A percentile compares a stretch with the other conserved stretches of the same genome.
These are phyloP conservation scores for Tetracentron sinense DNA, from an alignment of 164 flowering plant genomes.

Conservation along the genomic window DNA sequence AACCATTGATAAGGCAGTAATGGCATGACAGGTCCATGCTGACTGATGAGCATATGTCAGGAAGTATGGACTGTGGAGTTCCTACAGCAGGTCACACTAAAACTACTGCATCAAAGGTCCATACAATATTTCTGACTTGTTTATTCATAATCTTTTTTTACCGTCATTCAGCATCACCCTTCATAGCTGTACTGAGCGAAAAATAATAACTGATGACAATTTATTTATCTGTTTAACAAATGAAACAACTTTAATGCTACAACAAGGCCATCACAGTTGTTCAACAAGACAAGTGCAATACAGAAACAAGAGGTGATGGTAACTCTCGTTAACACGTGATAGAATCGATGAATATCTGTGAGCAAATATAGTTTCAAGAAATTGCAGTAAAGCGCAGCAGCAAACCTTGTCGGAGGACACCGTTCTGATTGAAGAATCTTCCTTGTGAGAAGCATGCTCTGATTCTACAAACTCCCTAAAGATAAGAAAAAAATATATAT, in stretches of 20 bases:
- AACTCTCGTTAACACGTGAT: background rate
- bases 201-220: too few relatives aligned
- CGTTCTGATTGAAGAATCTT: conserved; percentile 24
- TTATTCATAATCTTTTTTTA: too few relatives aligned
- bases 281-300: background rate
- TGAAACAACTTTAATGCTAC: background rate
- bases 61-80: too few relatives aligned
- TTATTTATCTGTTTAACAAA: background rate
- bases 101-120: too few relatives aligned
- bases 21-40: too few relatives aligned
- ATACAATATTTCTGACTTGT: too few relatives aligned
- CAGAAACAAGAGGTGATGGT: background rate
- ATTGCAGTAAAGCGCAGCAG: background rate
- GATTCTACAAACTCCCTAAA: conserved; percentile 24
- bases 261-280: background rate
- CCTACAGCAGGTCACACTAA: too few relatives aligned
- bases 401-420: conserved; percentile 57
- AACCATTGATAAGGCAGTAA: too few relatives aligned
- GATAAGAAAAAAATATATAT: conserved; percentile 6
- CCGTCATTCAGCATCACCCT: too few relatives aligned
- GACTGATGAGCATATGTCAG: too few relatives aligned
- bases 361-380: background rate
- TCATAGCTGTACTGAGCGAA: too few relatives aligned
- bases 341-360: background rate
- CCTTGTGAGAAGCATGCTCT: conserved; percentile 10